Evolutionary conservation across 1,139 yeast genomes (phyloP).

Genomic region (Arxiozyma slooffiae): DNA sequence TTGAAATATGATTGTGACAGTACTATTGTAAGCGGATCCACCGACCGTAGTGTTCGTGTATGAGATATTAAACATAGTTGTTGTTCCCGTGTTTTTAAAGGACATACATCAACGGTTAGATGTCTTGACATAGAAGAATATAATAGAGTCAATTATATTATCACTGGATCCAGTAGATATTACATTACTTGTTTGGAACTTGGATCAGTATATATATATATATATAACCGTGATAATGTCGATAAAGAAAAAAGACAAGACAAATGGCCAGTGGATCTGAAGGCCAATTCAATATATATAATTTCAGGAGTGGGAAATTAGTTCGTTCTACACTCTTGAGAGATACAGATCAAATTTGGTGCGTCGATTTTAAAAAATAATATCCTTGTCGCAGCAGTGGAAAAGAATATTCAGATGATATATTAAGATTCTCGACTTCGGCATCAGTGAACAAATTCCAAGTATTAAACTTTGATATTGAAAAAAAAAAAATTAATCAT

Average conservation of each 20-base stretch:
- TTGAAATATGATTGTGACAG: conserved; percentile 51
- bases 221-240: conserved; percentile 4
- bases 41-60: conserved; percentile 82
- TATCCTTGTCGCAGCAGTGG: conserved; percentile 87
- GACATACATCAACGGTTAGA: conserved; percentile 87
- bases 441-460: conserved; percentile 9
- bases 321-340: conserved; percentile 62
- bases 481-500: no score
- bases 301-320: conserved; percentile 65
- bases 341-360: conserved; percentile 89
- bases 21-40: conserved; percentile 78
- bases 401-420: conserved; percentile 52
- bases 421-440: conserved; percentile 81
- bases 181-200: conserved; percentile 79
- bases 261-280: conserved; percentile 67
- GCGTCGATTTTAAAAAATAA: conserved; percentile 78
- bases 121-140: conserved; percentile 73
- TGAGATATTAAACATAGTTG: conserved; percentile 56
- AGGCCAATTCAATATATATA: conserved; percentile 73
- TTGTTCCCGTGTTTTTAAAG: conserved; percentile 70
- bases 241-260: conserved; percentile 23
- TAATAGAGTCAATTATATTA: conserved; percentile 51
- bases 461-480: conserved; percentile 1
- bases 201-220: conserved; percentile 59
- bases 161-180: conserved; percentile 90